phyloP scores from a whole-genome alignment of 768 basidiomycete genomes.

The Antrodiella citrinella region DNA sequence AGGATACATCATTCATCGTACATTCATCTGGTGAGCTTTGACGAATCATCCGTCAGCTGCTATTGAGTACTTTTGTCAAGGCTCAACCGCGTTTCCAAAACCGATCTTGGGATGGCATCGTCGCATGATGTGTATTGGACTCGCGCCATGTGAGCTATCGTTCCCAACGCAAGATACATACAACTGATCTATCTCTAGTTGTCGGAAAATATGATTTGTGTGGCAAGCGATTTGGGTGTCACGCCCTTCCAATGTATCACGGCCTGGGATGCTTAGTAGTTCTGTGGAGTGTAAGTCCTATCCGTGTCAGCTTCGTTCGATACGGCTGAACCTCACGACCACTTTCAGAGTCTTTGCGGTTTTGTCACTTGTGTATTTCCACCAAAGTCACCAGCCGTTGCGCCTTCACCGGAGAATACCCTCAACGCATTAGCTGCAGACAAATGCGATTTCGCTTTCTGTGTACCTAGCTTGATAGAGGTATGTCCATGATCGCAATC shows the following conservation, averaged over 20 bases:
- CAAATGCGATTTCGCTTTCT: constrained; percentile 18
- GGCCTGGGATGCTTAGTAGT: constrained; percentile 18
- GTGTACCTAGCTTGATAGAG: constrained; percentile 25
- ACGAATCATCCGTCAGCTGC: not conserved
- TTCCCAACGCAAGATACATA: not conserved
- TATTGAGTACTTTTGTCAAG: not conserved
- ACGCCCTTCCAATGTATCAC: constrained; percentile 23
- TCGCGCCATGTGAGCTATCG: constrained; percentile 5
- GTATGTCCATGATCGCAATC: no score
- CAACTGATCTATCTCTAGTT: constrained; percentile 7
- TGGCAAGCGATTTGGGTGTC: constrained; percentile 12
- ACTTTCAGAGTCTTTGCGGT: constrained; percentile 17
- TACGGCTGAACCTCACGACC: not conserved
- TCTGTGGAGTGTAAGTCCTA: constrained; percentile 17
- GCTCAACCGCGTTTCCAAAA: constrained; percentile 12
- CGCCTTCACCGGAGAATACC: constrained; percentile 19
- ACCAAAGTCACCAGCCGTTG: constrained; percentile 17
- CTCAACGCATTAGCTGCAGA: constrained; percentile 16
- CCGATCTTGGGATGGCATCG: constrained; percentile 12
- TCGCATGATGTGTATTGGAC: not conserved
- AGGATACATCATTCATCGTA: constrained; percentile 6
- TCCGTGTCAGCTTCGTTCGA: not conserved
- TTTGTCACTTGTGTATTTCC: constrained; percentile 16
- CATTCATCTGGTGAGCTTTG: constrained; percentile 12
- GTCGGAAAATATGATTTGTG: constrained; percentile 22